Base-by-base conservation (phyloP, 345 rosid genomes). In the Turritis glabra region DNA sequence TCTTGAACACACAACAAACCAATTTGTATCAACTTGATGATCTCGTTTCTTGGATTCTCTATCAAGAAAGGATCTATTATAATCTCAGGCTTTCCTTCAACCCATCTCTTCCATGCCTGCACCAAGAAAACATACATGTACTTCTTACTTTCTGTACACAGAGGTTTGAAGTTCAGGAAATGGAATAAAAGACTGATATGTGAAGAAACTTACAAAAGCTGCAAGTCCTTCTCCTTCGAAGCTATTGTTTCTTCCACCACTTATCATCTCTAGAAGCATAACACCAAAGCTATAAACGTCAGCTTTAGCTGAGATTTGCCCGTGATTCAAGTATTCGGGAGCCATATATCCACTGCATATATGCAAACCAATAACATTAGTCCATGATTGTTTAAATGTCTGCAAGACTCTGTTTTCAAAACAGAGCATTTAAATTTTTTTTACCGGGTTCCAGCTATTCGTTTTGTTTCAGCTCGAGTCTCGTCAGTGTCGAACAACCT, bases 81-180 rank as follows among this genome's bases (percentile, higher is more conserved):
- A 61, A 67, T 77, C 38, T 52, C 53, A 12, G 85, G 67, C 4
- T 55, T 81, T 47, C 88, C 84, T 33, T 73, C 79, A 50, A 46
- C 72, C 90, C 90, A 84, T 57, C 77, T 81, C 77, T 70, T 65
- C 87, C 90, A 84, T 74, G 86, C 82, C 88, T 84, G 41, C 64
- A 12, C 68, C 64, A 54, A 41, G 0, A 53, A 9, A 70, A 8
- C 1, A 44, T 40, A 30, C 21, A 7, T 40, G 2, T 14, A 27
- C 30, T 35, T 13, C 9, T 22, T 37, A 66, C 32, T 46, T 10
- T 64, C 6, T 22, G 6, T 37, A 46, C 10, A 60, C 9, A 62
- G 22, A 61, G 37, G 26, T 33, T 13, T 30, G 7, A 64, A 64
- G 17, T 23, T 26, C 4, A 13, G n/a, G 58, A 26, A 66, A 68